phyloP scores from a whole-genome alignment of 2,329 filamentous ascomycete genomes.

The Rhexocercosporidium sp. region DNA sequence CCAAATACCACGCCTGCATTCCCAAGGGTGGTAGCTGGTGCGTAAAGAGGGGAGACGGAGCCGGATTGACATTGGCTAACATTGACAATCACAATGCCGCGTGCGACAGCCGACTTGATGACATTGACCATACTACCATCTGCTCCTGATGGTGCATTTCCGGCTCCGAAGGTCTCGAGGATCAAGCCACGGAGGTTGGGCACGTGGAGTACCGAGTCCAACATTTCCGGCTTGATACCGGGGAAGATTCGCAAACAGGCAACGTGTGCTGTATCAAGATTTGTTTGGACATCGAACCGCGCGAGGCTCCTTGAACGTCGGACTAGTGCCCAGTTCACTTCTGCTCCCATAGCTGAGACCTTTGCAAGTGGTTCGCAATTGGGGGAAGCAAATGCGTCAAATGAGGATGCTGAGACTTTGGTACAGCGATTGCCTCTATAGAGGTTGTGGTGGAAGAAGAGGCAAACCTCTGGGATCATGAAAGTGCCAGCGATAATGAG shows the following conservation, averaged over 20 bases:
- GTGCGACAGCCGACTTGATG: slow-evolving; percentile 64
- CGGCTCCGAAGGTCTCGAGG: slow-evolving; percentile 74
- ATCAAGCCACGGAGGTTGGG: slow-evolving; percentile 69
- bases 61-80: slow-evolving; percentile 67
- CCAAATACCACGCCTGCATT: slow-evolving; percentile 72
- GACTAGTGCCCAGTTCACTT: slow-evolving; percentile 68
- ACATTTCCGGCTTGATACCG: slow-evolving; percentile 73
- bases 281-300: slow-evolving; percentile 65
- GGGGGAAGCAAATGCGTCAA: slow-evolving; percentile 71
- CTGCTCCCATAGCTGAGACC: slow-evolving; percentile 63
- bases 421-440: slow-evolving; percentile 72
- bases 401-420: slow-evolving; percentile 72
- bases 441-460: slow-evolving; percentile 75
- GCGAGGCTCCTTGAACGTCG: slow-evolving; percentile 61
- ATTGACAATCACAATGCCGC: slow-evolving; percentile 74
- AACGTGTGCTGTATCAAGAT: slow-evolving; percentile 68
- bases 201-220: slow-evolving; percentile 68
- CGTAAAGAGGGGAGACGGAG: slow-evolving; percentile 61
- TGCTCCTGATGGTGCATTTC: slow-evolving; percentile 71
- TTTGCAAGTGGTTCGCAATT: slow-evolving; percentile 69
- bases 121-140: slow-evolving; percentile 63
- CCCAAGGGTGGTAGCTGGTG: slow-evolving; percentile 65
- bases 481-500: slow-evolving; percentile 75
- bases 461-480: slow-evolving; percentile 75
- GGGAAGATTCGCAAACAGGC: slow-evolving; percentile 75